A percentile compares a stretch with the other conserved stretches of the same genome.
Conservation (phyloP, 2,329 filamentous ascomycete species). For the Phyllachora maydis region DNA sequence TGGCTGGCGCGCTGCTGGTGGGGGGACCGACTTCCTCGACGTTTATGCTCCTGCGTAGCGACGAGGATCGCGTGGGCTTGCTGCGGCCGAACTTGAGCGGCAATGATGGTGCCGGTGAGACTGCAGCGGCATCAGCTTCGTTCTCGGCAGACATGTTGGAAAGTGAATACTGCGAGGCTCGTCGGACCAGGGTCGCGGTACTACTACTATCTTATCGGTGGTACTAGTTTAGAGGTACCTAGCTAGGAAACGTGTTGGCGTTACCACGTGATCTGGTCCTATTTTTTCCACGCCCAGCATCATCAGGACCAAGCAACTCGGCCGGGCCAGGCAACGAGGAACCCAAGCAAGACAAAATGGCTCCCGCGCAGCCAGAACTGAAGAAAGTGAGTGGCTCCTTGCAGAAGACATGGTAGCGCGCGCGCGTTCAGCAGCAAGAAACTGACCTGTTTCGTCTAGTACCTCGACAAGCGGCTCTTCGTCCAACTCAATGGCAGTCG, state of each 20-base stretch:
- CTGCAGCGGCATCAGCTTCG: conserved; percentile 11
- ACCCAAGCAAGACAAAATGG: conserved; percentile 41
- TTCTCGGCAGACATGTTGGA: no score
- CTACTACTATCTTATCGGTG: no score
- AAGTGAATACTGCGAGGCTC: no score
- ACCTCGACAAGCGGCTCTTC: conserved; percentile 97
- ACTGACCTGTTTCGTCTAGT: conserved; percentile 30
- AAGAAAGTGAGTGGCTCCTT: conserved; percentile 65
- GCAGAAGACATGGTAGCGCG: no score
- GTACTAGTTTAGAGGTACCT: no score
- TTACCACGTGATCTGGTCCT: no score
- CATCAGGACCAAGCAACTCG: conserved; percentile 3
- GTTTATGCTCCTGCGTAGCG: conserved; percentile 33
- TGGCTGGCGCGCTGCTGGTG: conserved; percentile 8
- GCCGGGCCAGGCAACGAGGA: conserved; percentile 2
- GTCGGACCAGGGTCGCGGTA: no score
- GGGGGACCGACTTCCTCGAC: conserved; percentile 19
- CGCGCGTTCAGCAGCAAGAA: not conserved
- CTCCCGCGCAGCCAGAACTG: conserved; percentile 94
- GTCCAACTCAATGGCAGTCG: conserved; percentile 95
- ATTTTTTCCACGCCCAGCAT: no score
- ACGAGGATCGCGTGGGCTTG: conserved; percentile 35
- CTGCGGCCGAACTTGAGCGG: conserved; percentile 25
- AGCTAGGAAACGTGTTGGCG: no score
- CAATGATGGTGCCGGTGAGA: conserved; percentile 12